Evolutionary conservation across 192 early-diverging fungal species (phyloP).

Genomic region (Coemansia sp.): DNA sequence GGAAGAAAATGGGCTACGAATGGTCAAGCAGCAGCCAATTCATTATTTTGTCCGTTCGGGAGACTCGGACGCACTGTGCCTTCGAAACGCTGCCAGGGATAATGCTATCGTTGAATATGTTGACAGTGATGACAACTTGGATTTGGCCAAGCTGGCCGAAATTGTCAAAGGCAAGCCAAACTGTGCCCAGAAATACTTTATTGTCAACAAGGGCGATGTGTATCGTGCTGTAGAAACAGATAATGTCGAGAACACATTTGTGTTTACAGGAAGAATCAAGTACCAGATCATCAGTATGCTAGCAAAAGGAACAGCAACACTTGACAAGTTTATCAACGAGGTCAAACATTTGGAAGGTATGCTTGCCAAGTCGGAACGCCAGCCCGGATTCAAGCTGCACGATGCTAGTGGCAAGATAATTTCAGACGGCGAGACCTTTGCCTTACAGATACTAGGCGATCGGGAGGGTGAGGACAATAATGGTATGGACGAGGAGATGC

Average conservation of each 20-base stretch:
- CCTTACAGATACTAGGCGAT: neutral
- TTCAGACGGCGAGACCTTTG: neutral
- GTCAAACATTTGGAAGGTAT: neutral
- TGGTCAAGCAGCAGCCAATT: neutral
- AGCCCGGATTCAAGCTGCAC: neutral
- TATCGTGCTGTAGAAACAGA: neutral
- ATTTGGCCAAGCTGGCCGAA: conserved; percentile 1
- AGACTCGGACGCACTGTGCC: neutral
- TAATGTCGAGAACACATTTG: neutral
- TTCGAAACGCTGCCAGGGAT: neutral
- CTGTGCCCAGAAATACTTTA: neutral
- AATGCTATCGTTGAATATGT: conserved; percentile 2
- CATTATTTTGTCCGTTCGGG: conserved; percentile 1
- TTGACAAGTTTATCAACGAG: neutral
- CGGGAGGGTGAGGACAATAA: neutral
- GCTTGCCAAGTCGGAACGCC: neutral
- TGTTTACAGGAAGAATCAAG: neutral
- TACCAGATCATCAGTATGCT: neutral
- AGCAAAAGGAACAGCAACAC: neutral
- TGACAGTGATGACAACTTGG: neutral
- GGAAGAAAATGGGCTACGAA: neutral
- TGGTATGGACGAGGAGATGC: neutral
- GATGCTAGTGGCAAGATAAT: neutral
- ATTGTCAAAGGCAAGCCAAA: conserved; percentile 1
- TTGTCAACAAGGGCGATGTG: neutral